Evolutionary conservation across 164 flowering plant species (phyloP), one percentile per base, ranked within the genome.

Genomic region (Cinnamomum chago): DNA sequence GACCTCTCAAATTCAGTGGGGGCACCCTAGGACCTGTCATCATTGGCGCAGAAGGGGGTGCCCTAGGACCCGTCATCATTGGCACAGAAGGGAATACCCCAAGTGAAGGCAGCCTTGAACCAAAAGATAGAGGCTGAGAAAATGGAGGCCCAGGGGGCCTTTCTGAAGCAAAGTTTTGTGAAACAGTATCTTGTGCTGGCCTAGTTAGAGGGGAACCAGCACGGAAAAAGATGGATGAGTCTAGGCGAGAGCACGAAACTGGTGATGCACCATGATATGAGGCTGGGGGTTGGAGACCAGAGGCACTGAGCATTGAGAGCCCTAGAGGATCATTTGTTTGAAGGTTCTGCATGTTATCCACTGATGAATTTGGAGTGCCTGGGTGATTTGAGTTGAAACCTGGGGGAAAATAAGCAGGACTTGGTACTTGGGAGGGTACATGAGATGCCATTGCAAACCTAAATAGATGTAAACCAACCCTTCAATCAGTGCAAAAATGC

Each of bases 401-500:
- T 14, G 87, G 89, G 0, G 90, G 91, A 2, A 84, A 76, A 74
- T 76, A 75, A 25, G 84, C 83, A 1, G 87, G 90, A 75, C 90
- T 84, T 68, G 90, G 90, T 83, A 87, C 89, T 84, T 94, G 88
- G 30, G 89, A 79, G 81, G 89, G 91, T 87, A 84, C 85, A 73
- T 85, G 86, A 81, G 92, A 81, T 60, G 88, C 90, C 97, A 92
- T 92, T 30, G 30, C 35, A 18, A 66, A 71, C 70, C 73, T 73
- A 68, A 55, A 76, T 67, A 70, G 68, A 35, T 62, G 11, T 6
- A 40, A 40, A 40, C 62, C 67, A 74, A 50, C 68, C 62, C 60
- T 33, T 65, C 47, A 52, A 68, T 69, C 65, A 68, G 28, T 64
- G 72, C 18, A 62, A 33, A 62, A 40, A 74, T 30, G 67, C 76